Conservation (phyloP, 179 eudicot genomes). For the Silene coronaria region DNA sequence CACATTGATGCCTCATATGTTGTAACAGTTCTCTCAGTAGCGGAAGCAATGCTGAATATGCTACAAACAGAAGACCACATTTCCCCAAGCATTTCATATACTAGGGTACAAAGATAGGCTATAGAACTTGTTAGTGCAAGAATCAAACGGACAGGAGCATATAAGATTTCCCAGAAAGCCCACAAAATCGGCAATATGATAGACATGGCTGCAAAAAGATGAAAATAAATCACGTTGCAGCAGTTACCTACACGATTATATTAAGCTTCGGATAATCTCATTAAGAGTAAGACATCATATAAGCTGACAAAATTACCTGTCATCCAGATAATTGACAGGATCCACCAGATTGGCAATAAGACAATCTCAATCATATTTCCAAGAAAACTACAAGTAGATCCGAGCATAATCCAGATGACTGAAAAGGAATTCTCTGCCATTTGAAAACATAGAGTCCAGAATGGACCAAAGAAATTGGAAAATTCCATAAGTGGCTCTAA, state of each 20-base stretch:
- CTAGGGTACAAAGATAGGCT: slow-evolving; percentile 31
- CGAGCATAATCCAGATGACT: slow-evolving; percentile 42
- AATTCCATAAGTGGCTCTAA: slow-evolving; percentile 58
- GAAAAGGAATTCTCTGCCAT: slow-evolving; percentile 40
- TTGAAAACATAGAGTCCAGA: slow-evolving; percentile 46
- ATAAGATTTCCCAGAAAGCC: slow-evolving; percentile 59
- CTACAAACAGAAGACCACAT: slow-evolving; percentile 47
- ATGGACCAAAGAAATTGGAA: slow-evolving; percentile 45
- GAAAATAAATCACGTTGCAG: slow-evolving; percentile 10
- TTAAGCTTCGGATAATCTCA: slow-evolving; percentile 9
- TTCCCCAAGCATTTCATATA: slow-evolving; percentile 44
- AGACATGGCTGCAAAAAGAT: slow-evolving; percentile 46
- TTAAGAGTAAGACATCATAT: background rate
- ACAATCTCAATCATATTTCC: slow-evolving; percentile 50
- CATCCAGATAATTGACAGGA: slow-evolving; percentile 51
- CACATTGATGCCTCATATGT: slow-evolving; percentile 68
- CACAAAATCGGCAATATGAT: slow-evolving; percentile 67
- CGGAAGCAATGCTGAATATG: slow-evolving; percentile 51
- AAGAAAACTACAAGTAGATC: slow-evolving; percentile 48
- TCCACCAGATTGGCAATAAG: slow-evolving; percentile 66
- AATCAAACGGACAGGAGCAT: slow-evolving; percentile 70
- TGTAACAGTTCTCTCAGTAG: slow-evolving; percentile 61
- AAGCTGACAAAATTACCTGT: slow-evolving; percentile 47
- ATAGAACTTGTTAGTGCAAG: slow-evolving; percentile 44
- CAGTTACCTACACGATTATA: background rate